Percentiles rank a stretch among this genome's conserved stretches.
Conservation (phyloP, 495 filamentous ascomycete species). For the Jackrogersella minutella region DNA sequence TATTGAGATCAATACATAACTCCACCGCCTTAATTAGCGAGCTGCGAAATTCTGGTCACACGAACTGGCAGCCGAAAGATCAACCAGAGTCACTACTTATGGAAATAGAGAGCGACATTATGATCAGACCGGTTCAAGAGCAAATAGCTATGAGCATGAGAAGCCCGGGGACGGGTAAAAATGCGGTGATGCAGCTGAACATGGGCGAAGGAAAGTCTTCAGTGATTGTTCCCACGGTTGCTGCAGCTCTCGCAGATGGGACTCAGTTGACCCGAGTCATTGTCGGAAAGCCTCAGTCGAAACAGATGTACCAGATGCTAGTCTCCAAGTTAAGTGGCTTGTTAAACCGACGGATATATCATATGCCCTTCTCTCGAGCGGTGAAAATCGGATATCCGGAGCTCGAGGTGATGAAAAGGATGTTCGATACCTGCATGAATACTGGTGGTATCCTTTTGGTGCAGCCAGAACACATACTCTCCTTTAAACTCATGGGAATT, state of each 20-base stretch:
- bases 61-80: constrained; percentile 59
- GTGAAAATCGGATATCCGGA: constrained; percentile 45
- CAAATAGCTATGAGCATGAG: constrained; percentile 67
- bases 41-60: constrained; percentile 59
- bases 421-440: constrained; percentile 58
- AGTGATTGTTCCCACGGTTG: constrained; percentile 72
- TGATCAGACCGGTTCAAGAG: constrained; percentile 68
- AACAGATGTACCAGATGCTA: constrained; percentile 71
- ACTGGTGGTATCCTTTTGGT: constrained; percentile 63
- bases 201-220: constrained; percentile 81
- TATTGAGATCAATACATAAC: constrained; percentile 37
- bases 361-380: constrained; percentile 68
- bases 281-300: constrained; percentile 68
- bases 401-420: constrained; percentile 41
- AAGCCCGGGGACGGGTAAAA: constrained; percentile 51
- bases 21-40: constrained; percentile 57
- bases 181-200: constrained; percentile 72
- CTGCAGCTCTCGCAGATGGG: constrained; percentile 62
- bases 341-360: constrained; percentile 63
- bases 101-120: constrained; percentile 69
- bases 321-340: constrained; percentile 67
- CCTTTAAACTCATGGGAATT: constrained; percentile 70
- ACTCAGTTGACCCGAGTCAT: constrained; percentile 63
- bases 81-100: constrained; percentile 68
- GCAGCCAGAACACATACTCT: constrained; percentile 75